Evolutionary conservation across 768 basidiomycete species (phyloP), one percentile per base, ranked within the genome.

Genomic region (Rhodotorula taiwanensis): DNA sequence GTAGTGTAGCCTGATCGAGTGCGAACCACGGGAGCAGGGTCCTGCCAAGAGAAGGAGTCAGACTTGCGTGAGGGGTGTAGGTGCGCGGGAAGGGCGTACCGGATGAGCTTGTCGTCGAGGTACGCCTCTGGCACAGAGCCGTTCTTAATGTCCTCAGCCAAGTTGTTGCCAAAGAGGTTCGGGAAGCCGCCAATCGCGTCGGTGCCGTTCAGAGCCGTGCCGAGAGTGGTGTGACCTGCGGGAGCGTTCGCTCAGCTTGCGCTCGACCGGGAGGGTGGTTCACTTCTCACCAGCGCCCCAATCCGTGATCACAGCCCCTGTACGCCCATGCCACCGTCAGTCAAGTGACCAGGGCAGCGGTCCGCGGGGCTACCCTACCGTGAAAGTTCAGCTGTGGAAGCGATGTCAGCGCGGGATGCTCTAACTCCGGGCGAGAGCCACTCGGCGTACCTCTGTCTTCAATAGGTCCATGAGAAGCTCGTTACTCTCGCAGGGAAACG

Each of bases 381-480:
- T 15, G 18, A 34, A 33, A 30, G 34, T 36, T 39, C 43, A 42
- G 47, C 25, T 30, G 21, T 14, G 11, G 43, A 30, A 13, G 28
- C 16, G 21, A 30, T 18, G 13, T 14, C 21, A n/a, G n/a, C n/a
- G n/a, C n/a, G 27, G 18, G 10, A 4, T n/a, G 3, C n/a, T 18
- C 15, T 16, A 43, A 2, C 4, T 28, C 36, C 16, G 20, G 41
- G 15, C 11, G 55, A 8, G 18, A 50, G 36, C 4, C 7, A 27
- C 16, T 8, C 8, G 43, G 33, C 23, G 16, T 39, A 48, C 33
- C 34, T 89, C 85, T 49, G 79, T 77, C 77, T 89, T 89, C 61
- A 89, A 77, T 23, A 89, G 79, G 59, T 83, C 81, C 74, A 88
- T 88, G 73, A 88, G 71, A 51, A 83, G 79, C 66, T 83, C 83